A percentile compares a stretch with the other conserved stretches of the same genome.
These are phyloP conservation scores for Achlya hypogyna DNA, from an alignment of 352 stramenopile genomes.

Conservation along the genomic window DNA sequence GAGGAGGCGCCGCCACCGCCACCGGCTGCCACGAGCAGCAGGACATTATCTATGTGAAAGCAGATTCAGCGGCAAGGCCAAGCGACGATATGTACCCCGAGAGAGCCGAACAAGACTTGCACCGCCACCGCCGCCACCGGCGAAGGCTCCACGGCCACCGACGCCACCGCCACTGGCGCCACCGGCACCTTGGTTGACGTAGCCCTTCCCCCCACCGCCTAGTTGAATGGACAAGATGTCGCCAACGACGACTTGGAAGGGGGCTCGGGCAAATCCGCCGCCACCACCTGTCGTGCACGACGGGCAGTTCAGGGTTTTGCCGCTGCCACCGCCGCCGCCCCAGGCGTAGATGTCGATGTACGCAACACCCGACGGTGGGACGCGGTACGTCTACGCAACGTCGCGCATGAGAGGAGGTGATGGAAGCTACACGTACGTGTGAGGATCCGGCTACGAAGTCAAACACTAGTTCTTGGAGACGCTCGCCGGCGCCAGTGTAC, in stretches of 20 bases:
- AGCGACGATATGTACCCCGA: constrained; percentile 39
- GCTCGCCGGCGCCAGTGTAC: not conserved
- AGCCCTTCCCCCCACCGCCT: constrained; percentile 7
- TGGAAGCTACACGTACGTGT: not conserved
- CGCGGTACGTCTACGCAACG: not conserved
- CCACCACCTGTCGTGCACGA: not conserved
- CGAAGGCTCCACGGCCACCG: constrained; percentile 41
- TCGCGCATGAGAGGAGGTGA: not conserved
- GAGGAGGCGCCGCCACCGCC: constrained; percentile 59
- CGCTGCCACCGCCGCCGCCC: constrained; percentile 6
- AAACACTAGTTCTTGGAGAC: not conserved
- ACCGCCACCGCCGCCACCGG: constrained; percentile 55
- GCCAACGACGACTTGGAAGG: not conserved
- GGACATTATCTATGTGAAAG: not conserved
- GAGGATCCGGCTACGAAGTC: not conserved
- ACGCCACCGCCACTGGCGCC: constrained; percentile 63
- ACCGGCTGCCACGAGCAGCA: constrained; percentile 52
- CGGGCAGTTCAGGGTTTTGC: not conserved
- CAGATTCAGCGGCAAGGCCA: too few species aligned
- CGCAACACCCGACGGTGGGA: not conserved
- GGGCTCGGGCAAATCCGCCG: constrained; percentile 1
- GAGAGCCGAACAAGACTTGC: constrained; percentile 25
- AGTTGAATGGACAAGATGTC: not conserved
- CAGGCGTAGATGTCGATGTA: constrained; percentile 4
- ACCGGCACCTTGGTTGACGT: constrained; percentile 24